Evolutionary conservation across 805 yeast species (phyloP), one percentile per base, ranked within the genome.

Genomic region (Starmerella apis): DNA sequence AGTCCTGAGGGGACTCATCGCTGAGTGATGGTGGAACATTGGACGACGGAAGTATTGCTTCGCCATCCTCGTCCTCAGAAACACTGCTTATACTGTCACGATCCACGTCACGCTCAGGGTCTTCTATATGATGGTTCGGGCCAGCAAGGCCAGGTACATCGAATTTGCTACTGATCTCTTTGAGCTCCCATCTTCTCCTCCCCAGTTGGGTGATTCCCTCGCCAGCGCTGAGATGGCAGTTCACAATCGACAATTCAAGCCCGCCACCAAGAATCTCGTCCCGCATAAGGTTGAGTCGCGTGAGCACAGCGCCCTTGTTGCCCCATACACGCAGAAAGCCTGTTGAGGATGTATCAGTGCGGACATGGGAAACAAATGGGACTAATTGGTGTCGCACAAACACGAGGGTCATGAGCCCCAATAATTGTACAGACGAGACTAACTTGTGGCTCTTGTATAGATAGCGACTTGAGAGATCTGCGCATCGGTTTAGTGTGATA

Each of bases 291-390:
- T 54, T 62, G 53, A 79, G 69, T 23, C 65, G 64, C 20, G 76
- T 63, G 16, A 71, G 62, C 13, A 76, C 74, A 3, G 80, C 79
- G 2, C 83, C 83, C 57, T 78, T 78, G 62, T 78, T 78, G 16
- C 81, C 82, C 76, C 80, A 78, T 22, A 71, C 56, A 23, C 77
- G 72, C 46, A 78, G 59, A 35, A 77, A 69, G 0, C 83, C 83
- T 0, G 82, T 72, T 0, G 83, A 81, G 6, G 79, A 66, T 0
- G 79, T 69, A 2, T 68, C 63, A 4, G 68, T 65, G 18, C 63
- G 61, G 5, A 76, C 48, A 18, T 65, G 56, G 1, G 70, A 62
- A n/a, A 78, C 63, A 52, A 75, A 73, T 1, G 61, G 54, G 4
- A 56, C 60, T 2, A 74, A 44, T 3, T 62, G 59, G 2, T 59